These are phyloP conservation scores for Kwoniella pini DNA, from an alignment of 768 basidiomycete species.

Conservation along the genomic window DNA sequence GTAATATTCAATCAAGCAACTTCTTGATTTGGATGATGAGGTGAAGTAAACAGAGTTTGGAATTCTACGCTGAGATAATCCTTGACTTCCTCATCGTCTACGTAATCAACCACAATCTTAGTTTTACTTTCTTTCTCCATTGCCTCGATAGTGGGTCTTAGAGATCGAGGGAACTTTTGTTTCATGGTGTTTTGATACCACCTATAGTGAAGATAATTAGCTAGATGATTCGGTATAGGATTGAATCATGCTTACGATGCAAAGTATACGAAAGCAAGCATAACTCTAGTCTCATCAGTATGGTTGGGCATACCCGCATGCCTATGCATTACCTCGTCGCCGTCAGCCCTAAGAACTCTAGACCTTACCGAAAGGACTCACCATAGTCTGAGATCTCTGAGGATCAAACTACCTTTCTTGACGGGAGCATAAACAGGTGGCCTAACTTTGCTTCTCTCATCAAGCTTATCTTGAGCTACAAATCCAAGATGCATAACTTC, in stretches of 20 bases:
- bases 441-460: constrained; percentile 16
- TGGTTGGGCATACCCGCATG: constrained; percentile 25
- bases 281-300: constrained; percentile 11
- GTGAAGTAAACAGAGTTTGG: constrained; percentile 17
- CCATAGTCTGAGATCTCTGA: constrained; percentile 21
- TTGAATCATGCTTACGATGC: background rate
- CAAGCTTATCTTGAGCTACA: constrained; percentile 4
- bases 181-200: constrained; percentile 18
- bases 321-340: background rate
- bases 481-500: constrained; percentile 8
- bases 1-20: constrained; percentile 7
- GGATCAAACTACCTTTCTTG: constrained; percentile 17
- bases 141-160: constrained; percentile 11
- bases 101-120: constrained; percentile 17
- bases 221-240: background rate
- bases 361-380: constrained; percentile 1
- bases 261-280: constrained; percentile 20
- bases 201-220: background rate
- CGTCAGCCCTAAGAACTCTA: no score
- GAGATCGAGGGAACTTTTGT: constrained; percentile 11
- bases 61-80: constrained; percentile 22
- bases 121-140: constrained; percentile 10
- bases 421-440: constrained; percentile 18
- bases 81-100: constrained; percentile 13
- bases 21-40: constrained; percentile 10